Base-by-base conservation (phyloP, 2,329 filamentous ascomycete genomes). In the Sporothrix dimorphospora region DNA sequence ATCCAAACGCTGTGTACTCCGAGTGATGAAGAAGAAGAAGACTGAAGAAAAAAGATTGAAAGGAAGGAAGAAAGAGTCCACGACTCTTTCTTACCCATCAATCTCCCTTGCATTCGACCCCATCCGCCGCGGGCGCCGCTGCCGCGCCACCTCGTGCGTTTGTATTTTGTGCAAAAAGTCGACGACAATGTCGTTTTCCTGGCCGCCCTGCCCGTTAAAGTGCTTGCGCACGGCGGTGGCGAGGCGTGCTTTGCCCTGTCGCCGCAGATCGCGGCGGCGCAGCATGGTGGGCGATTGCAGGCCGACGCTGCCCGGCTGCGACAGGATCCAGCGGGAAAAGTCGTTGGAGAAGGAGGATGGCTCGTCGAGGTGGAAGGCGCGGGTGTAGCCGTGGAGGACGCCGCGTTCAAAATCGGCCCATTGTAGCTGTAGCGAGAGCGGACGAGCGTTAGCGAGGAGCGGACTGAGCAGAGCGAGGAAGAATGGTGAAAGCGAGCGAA, bases 181-280 rank as follows among this genome's bases (percentile, higher is more conserved):
- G 72, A 94, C 91, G 72, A 96, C 91, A 75, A 94, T 90, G 77
- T 96, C 93, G 78, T 91, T 94, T 83, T 97, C 93, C 75, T 90
- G 91, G 53, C 95, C 88, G 19, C 91, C 91, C 75, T 92, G 85
- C 45, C 89, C 89, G 79, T 96, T 96, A 83, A 96, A 96, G 81
- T 96, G 92, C 80, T 94, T 94, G 75, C 92, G 86, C 66, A 94
- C 91, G 1, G 88, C 86, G 75, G 89, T 85, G 9, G 91, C 91
- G 71, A 97, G 84, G 75, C 92, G 87, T 49, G 93, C 90, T 79
- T 92, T 92, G 77, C 87, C 88, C 79, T 94, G 90, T 71, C 91
- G 86, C 69, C 90, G 84, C 77, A 89, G 85, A 63, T 89, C 84
- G 75, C 88, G 89, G 76, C 85, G 87, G 72, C 91, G 84, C 57